Base-by-base conservation (phyloP, 2,329 filamentous ascomycete species). In the Calonectria crousiana region DNA sequence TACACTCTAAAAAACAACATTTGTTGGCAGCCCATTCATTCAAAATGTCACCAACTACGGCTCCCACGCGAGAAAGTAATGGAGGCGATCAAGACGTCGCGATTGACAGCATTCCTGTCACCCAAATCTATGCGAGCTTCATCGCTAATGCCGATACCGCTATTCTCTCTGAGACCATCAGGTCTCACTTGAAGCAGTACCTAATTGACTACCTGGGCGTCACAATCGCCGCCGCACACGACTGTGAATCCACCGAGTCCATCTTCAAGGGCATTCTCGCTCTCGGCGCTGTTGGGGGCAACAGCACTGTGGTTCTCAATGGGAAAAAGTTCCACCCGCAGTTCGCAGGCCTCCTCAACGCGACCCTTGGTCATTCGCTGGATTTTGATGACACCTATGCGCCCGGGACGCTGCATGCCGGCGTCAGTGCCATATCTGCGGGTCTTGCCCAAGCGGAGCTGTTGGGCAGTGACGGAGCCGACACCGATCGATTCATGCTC, bases 371-470 rank as follows among this genome's bases (percentile, higher is more conserved):
- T 6, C 71, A 73, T 34, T 41, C 71, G 2, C 34, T 73, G 32
- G 71, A 73, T 49, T 69, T 69, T 49, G 71, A 69, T 28, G 66
- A 69, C 23, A 65, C 66, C 2, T 52, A 73, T 49, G 49, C 69
- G 20, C 53, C 38, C 11, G 71, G 71, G 8, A 62, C 51, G 14
- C 6, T 72, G 8, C 70, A 72, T n/a, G 53, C 53, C 5, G 66
- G 66, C 2, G 66, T 58, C 10, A 49, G 38, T 6, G 64, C 51
- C 18, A 41, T 72, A 10, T 51, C 71, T 3, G 71, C 71, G 5
- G 38, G 28, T n/a, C 34, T 73, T 8, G 23, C 71, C 20, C 28
- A 73, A 18, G 66, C 71, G 4, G 71, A 73, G 32, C 26, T 36
- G n/a, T 41, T 51, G 5, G 60, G 60, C 28, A 23, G 28, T 9